A percentile compares a stretch with the other conserved stretches of the same genome.
Conservation (phyloP, 2,329 filamentous ascomycete genomes). For the Sporothrix phasma region DNA sequence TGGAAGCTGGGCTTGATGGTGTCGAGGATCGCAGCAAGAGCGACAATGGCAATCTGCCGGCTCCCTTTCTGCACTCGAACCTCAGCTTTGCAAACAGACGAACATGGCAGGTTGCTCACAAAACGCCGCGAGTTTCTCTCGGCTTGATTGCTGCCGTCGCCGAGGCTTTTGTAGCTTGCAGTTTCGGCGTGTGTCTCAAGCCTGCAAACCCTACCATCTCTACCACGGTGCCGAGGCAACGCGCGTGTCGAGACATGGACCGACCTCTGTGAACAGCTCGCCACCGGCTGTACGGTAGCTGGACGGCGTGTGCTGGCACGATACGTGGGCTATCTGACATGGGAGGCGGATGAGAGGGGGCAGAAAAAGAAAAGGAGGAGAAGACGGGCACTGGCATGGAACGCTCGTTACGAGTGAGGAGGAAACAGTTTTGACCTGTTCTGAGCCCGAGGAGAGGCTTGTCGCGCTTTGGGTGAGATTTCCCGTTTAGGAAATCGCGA, state of each 20-base stretch:
- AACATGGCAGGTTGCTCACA: conserved; percentile 44
- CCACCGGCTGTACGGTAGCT: conserved; percentile 5
- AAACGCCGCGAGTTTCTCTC: conserved; percentile 42
- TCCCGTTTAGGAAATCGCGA: neutral
- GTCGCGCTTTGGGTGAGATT: neutral
- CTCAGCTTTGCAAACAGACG: conserved; percentile 43
- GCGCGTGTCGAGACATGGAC: conserved; percentile 4
- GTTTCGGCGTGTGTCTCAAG: neutral
- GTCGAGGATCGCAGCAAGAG: conserved; percentile 34
- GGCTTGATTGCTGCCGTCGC: conserved; percentile 41
- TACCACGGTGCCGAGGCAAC: neutral
- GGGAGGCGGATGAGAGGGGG: neutral
- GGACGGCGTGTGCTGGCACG: conserved; percentile 3
- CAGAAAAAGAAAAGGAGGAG: neutral
- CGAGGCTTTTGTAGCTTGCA: neutral
- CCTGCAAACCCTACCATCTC: neutral
- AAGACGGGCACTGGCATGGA: too few species aligned
- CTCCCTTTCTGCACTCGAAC: conserved; percentile 47
- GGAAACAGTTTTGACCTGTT: too few species aligned
- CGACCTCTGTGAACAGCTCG: neutral
- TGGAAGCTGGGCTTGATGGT: conserved; percentile 40
- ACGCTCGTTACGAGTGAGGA: neutral
- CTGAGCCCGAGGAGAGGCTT: too few species aligned
- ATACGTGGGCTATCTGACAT: conserved; percentile 5
- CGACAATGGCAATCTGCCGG: conserved; percentile 33